Base-by-base conservation (phyloP, 768 basidiomycete species). In the Boletus bicolor region DNA sequence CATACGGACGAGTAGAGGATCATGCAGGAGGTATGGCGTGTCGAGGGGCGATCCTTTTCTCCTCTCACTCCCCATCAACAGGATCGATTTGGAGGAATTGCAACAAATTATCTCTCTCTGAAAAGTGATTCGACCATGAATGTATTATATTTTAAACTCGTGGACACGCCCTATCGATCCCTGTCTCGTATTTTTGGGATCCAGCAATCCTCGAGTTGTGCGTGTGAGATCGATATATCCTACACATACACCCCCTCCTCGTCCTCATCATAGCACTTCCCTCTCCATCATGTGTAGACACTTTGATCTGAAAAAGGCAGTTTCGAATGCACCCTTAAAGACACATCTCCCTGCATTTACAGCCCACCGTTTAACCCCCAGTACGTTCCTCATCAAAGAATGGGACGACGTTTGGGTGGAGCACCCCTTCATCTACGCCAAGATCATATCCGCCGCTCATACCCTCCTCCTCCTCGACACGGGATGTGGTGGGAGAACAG, bases 401-500 rank as follows among this genome's bases (percentile, higher is more conserved):
- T 74, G 75, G 68, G 68, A 81, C 49, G 82, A 82, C 56, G 65
- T 78, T 32, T 83, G 76, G 65, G 68, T 68, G 15, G 82, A 84
- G 61, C 75, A 76, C 50, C 80, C 82, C 4, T 77, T 80, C 66
- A 82, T 84, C 56, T 83, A 82, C 62, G 79, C 72, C 54, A 82
- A 80, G 61, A 51, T 77, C 42, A 58, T 78, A 9, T 71, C 74
- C 32, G 58, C 62, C 10, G 70, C 73, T 5, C 67, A 67, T 26
- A 77, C 78, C 2, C 67, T 82, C 49, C 68, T 85, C 10, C 59
- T 83, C 36, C 68, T 82, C 44, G 82, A 84, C 63, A 82, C 79
- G 15, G 83, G 82, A 37, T 82, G 81, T 37, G 81, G 82, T 19
- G 81, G 82, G 5, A 70, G 64, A 44, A 76, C 80, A 3, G 62